Base-by-base conservation (phyloP, 2,329 filamentous ascomycete species). In the Fusarium sp. region DNA sequence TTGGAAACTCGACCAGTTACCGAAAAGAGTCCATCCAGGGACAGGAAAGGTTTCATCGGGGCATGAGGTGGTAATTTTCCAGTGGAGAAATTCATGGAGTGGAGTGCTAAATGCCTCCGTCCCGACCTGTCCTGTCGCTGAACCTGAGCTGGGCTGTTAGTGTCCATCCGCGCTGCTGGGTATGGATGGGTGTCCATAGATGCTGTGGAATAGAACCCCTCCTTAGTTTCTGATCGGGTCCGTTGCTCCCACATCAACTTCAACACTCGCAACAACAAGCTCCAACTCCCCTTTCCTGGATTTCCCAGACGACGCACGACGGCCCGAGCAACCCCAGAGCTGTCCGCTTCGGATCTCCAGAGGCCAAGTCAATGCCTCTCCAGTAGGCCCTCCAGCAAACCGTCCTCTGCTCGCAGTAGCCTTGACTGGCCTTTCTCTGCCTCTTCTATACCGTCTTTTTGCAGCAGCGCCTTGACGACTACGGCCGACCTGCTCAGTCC, bases 381-480 rank as follows among this genome's bases (percentile, higher is more conserved):
- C 67, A 30, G 60, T 60, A 64, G 48, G 34, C 34, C 45, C 20
- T 39, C 39, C 20, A 54, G 57, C 41, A 59, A 41, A 32, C 35
- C 63, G 50, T 48, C 34, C 25, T 63, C 57, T 54, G 37, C 52
- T 58, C 43, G 45, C 67, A 58, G 71, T 69, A 35, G 64, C 64
- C 62, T 72, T 71, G 34, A 27, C 58, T 74, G 61, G 50, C 64
- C 62, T 52, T 57, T 30, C 43, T 37, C 23, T 37, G n/a, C 32
- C 45, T 54, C 58, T 68, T 64, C 57, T 65, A 74, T 74, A 72
- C 68, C 72, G 65, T 74, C 64, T 74, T 68, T 74, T 74, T 48
- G 48, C 43, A 52, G 45, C 30, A 60, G 30, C 43, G 23, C 34
- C 52, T 71, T 54, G 66, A 62, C 57, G 37, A 62, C 43, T 39